Conservation (phyloP, 2,329 filamentous ascomycete species). For the Colletotrichum graminicola region DNA sequence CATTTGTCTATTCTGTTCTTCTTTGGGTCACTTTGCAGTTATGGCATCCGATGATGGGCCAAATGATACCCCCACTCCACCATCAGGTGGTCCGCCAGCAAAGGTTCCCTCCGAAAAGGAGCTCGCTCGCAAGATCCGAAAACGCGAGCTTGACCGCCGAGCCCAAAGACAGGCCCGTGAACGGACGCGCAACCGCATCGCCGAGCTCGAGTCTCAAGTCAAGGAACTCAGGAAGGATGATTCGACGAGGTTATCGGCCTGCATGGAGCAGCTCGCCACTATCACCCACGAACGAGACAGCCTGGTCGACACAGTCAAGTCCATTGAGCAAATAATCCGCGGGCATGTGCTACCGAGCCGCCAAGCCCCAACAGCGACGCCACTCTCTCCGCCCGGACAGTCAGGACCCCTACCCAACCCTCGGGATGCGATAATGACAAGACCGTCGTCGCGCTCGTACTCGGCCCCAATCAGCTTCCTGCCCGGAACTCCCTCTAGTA, state of each 20-base stretch:
- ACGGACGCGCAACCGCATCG: slow-evolving; percentile 49
- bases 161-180: slow-evolving; percentile 50
- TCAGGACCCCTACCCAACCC: slow-evolving; percentile 18
- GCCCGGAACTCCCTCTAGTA: background rate
- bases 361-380: slow-evolving; percentile 9
- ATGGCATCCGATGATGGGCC: slow-evolving; percentile 21
- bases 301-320: slow-evolving; percentile 36
- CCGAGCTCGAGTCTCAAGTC: slow-evolving; percentile 49
- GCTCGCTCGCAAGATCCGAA: slow-evolving; percentile 46
- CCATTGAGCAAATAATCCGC: slow-evolving; percentile 41
- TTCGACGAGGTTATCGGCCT: slow-evolving; percentile 44
- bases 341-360: slow-evolving; percentile 29
- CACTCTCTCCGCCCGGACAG: background rate
- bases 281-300: slow-evolving; percentile 47
- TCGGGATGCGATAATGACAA: background rate
- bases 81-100: slow-evolving; percentile 16
- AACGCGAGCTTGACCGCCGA: slow-evolving; percentile 50
- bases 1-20: background rate
- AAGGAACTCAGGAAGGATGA: slow-evolving; percentile 46
- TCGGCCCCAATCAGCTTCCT: background rate
- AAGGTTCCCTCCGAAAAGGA: slow-evolving; percentile 38
- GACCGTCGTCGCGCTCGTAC: background rate
- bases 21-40: background rate
- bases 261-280: slow-evolving; percentile 47
- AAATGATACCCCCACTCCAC: slow-evolving; percentile 21